Conservation (phyloP, 208 protist species). For the Kentomonas sorsogonicus region DNA sequence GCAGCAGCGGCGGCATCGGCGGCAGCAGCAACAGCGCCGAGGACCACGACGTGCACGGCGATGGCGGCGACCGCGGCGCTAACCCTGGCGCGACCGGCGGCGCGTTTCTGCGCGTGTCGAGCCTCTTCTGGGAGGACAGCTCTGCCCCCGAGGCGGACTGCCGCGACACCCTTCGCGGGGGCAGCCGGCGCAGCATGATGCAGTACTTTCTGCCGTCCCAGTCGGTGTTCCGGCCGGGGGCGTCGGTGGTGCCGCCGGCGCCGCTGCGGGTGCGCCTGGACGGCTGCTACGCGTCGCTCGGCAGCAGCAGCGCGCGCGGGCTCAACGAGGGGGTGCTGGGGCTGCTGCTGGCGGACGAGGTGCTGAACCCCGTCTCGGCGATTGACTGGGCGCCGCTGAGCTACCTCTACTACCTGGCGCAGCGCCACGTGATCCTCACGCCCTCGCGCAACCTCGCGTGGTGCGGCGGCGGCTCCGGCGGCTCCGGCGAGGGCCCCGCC, state of each 20-base stretch:
- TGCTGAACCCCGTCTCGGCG: slow-evolving; percentile 93
- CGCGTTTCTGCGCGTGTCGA: too few species aligned
- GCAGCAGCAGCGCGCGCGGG: slow-evolving; percentile 59
- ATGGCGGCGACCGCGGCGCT: neutral
- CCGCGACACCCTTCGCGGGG: neutral
- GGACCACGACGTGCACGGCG: neutral
- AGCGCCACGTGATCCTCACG: slow-evolving; percentile 95
- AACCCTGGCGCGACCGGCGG: too few species aligned
- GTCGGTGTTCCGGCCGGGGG: too few species aligned
- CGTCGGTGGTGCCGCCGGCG: neutral
- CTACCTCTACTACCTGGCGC: slow-evolving; percentile 97
- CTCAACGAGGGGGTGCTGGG: slow-evolving; percentile 85
- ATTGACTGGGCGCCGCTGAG: slow-evolving; percentile 89
- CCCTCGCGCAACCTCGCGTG: slow-evolving; percentile 90
- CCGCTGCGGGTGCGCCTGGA: slow-evolving; percentile 8
- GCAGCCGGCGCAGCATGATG: too few species aligned
- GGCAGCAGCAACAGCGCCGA: neutral
- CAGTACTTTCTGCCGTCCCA: too few species aligned
- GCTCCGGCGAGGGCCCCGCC: neutral
- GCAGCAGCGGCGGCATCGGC: neutral
- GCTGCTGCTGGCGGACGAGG: slow-evolving; percentile 90
- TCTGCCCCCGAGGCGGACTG: neutral
- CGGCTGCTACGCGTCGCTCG: slow-evolving; percentile 40
- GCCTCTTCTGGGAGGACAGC: neutral
- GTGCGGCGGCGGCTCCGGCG: slow-evolving; percentile 4